A percentile compares a stretch with the other conserved stretches of the same genome.
phyloP scores from a whole-genome alignment of 129 eudicot species.

The Centaurea solstitialis region DNA sequence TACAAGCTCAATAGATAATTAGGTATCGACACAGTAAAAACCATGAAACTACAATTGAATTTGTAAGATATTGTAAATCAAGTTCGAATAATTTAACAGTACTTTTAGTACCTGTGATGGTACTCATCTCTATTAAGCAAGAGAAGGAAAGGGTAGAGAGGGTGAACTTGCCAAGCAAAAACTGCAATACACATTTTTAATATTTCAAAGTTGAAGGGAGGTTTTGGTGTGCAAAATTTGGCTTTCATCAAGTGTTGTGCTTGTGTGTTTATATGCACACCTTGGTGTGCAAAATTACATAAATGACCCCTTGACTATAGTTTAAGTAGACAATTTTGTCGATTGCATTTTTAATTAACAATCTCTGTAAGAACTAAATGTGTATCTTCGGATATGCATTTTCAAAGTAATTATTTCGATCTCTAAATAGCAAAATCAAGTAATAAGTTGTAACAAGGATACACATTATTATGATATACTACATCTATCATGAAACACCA shows the following conservation, averaged over 20 bases:
- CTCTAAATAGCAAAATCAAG: not conserved
- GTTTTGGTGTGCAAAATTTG: not conserved
- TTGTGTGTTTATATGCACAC: conserved; percentile 30
- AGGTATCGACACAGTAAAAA: not conserved
- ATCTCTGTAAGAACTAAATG: not conserved
- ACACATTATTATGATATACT: not conserved
- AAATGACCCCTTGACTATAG: conserved; percentile 26
- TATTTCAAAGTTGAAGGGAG: not conserved
- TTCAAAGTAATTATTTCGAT: not conserved
- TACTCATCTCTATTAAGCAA: conserved; percentile 87
- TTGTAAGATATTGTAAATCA: not conserved
- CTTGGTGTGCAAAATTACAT: conserved; percentile 8
- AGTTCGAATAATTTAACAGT: not conserved
- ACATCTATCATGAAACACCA: not conserved
- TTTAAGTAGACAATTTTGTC: not conserved
- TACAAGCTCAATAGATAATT: not conserved
- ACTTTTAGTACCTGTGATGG: conserved; percentile 59
- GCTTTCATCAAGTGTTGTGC: conserved; percentile 20
- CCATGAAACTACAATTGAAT: not conserved
- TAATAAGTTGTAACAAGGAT: not conserved
- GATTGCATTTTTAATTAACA: not conserved
- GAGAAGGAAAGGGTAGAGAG: conserved; percentile 71
- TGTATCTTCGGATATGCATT: not conserved
- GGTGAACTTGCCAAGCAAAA: conserved; percentile 79
- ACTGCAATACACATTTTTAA: conserved; percentile 62